These are phyloP conservation scores for Ganoderma resinaceum DNA, from an alignment of 1,284 basidiomycete species.

Conservation along the genomic window DNA sequence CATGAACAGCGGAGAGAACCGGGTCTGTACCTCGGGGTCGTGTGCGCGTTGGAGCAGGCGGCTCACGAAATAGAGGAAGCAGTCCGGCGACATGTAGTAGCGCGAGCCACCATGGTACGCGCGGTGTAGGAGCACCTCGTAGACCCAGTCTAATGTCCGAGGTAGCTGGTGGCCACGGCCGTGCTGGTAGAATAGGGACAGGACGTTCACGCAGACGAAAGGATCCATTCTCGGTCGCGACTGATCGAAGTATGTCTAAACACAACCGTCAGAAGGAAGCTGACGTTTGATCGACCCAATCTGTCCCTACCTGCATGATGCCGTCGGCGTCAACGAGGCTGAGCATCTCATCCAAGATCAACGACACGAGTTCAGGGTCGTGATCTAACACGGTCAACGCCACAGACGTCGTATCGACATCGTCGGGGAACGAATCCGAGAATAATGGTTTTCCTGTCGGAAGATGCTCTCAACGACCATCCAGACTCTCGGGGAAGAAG, in stretches of 20 bases:
- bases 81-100: slow-evolving; percentile 61
- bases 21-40: slow-evolving; percentile 42
- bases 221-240: slow-evolving; percentile 59
- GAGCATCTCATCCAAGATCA: slow-evolving; percentile 63
- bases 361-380: slow-evolving; percentile 44
- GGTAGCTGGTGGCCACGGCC: slow-evolving; percentile 55
- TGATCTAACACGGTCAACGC: slow-evolving; percentile 50
- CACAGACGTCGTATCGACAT: slow-evolving; percentile 61
- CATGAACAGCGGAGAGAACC: slow-evolving; percentile 48
- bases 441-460: slow-evolving; percentile 50
- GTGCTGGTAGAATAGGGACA: slow-evolving; percentile 56
- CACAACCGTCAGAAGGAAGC: slow-evolving; percentile 3
- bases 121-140: slow-evolving; percentile 54
- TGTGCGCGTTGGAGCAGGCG: slow-evolving; percentile 50
- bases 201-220: slow-evolving; percentile 58
- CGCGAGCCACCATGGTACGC: slow-evolving; percentile 63
- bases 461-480: neutral
- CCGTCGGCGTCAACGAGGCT: slow-evolving; percentile 55
- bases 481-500: neutral
- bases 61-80: slow-evolving; percentile 60
- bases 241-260: slow-evolving; percentile 61
- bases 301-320: slow-evolving; percentile 50
- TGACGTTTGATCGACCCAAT: neutral
- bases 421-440: slow-evolving; percentile 43
- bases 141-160: slow-evolving; percentile 58